A percentile compares a stretch with the other conserved stretches of the same genome.
These are phyloP conservation scores for Penicillium flavigenum DNA, from an alignment of 495 filamentous ascomycete species.

Conservation along the genomic window DNA sequence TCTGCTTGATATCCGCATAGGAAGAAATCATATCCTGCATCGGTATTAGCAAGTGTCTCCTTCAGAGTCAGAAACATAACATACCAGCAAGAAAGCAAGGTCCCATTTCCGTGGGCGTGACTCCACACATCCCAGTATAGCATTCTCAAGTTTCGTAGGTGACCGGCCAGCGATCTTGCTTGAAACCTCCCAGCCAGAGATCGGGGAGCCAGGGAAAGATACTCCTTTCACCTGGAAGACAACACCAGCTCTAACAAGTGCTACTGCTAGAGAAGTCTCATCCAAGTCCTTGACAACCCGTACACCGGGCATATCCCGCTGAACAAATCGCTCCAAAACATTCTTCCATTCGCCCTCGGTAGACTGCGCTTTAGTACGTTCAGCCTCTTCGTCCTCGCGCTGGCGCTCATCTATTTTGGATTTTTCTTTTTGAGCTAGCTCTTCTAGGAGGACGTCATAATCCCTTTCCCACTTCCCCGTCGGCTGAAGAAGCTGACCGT, in stretches of 20 bases:
- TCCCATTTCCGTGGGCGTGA: conserved; percentile 44
- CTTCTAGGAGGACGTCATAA: conserved; percentile 39
- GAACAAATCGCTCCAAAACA: conserved; percentile 33
- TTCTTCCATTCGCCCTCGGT: conserved; percentile 36
- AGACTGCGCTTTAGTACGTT: conserved; percentile 30
- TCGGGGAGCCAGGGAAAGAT: conserved; percentile 14
- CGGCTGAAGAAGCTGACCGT: conserved; percentile 39
- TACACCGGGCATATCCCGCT: conserved; percentile 31
- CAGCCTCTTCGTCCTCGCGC: conserved; percentile 30
- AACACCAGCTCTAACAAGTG: conserved; percentile 38
- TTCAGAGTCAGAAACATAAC: conserved; percentile 4
- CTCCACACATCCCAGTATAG: conserved; percentile 37
- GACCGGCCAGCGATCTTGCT: conserved; percentile 23
- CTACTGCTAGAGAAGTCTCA: conserved; percentile 28
- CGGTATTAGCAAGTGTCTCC: conserved; percentile 12
- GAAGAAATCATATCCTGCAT: conserved; percentile 43
- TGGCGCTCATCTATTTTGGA: conserved; percentile 26
- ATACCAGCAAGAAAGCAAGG: conserved; percentile 42
- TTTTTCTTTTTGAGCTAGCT: conserved; percentile 30
- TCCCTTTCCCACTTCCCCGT: conserved; percentile 44
- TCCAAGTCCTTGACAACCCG: conserved; percentile 28
- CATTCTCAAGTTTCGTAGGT: conserved; percentile 35
- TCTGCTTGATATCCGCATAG: conserved; percentile 43
- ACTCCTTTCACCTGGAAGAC: conserved; percentile 32
- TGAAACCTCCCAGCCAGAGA: conserved; percentile 39